Evolutionary conservation across 2,329 filamentous ascomycete genomes (phyloP), one percentile per base, ranked within the genome.

Genomic region (Rhexocercosporidium sp.): DNA sequence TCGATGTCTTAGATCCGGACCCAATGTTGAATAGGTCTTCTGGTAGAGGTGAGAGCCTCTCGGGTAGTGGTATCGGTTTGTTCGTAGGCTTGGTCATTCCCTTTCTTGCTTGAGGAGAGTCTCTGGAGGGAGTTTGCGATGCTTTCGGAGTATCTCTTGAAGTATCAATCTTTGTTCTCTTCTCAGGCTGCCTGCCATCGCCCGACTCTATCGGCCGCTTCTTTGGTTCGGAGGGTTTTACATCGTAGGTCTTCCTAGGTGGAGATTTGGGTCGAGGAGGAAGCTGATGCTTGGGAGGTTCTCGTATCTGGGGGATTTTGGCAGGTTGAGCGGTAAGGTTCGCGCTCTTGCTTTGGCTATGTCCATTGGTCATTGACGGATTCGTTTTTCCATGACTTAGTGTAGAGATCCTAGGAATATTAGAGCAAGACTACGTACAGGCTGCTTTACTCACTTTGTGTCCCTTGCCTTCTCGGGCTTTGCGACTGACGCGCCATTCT

Each of bases 121-220:
- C 27, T 47, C 57, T 65, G 12, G 69, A 39, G 25, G 71, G 41
- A 18, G 49, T 61, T 8, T 51, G 31, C 39, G 59, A 63, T 27
- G 65, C 56, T 27, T 66, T 74, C 54, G 22, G 9, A 14, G 31
- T 69, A 8, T 68, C 62, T 62, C 53, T 68, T 3, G 56, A 27
- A 31, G 61, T 66, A 47, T 75, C 74, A 47, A 73, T 69, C 68
- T 73, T 77, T 7, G 72, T 63, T 25, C 75, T 69, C 66, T 77
- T 77, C 47, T 77, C 74, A 25, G 73, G 59, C 47, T 71, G 74
- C 47, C 65, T 64, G 37, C 65, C 27, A 53, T 73, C 71, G 31
- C 66, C 68, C 53, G 68, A 66, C n/a, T 76, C 76, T 3, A 72
- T 65, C n/a, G 70, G 66, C 53, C 76, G 68, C 69, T 77, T 77